Percentiles rank a stretch among this genome's conserved stretches.
Evolutionary conservation across 495 filamentous ascomycete species (phyloP).

Genomic region (Hypoxylon trugodes): DNA sequence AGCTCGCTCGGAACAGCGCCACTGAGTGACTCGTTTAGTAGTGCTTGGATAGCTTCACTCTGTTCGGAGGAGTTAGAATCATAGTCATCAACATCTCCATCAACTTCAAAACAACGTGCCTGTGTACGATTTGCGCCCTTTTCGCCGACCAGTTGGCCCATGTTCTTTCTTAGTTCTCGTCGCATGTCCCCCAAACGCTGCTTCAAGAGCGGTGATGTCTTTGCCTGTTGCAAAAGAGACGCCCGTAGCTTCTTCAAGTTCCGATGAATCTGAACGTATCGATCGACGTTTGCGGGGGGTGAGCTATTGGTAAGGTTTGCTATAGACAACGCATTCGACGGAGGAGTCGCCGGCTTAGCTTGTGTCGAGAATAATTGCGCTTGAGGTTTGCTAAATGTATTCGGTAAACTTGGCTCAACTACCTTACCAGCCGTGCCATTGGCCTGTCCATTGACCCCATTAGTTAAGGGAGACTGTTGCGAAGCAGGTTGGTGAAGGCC

Average conservation of each 20-base stretch:
- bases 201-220: constrained; percentile 60
- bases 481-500: constrained; percentile 9
- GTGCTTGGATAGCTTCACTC: constrained; percentile 55
- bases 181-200: constrained; percentile 76
- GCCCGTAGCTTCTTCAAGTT: constrained; percentile 76
- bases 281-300: constrained; percentile 48
- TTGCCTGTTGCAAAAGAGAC: constrained; percentile 60
- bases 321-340: constrained; percentile 10
- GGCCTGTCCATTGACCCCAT: constrained; percentile 8
- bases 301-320: background rate
- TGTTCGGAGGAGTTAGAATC: too few relatives aligned
- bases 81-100: constrained; percentile 4
- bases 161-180: constrained; percentile 70
- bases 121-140: constrained; percentile 68
- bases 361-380: constrained; percentile 12
- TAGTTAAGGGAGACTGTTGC: constrained; percentile 25
- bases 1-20: constrained; percentile 59
- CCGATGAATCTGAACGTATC: constrained; percentile 74
- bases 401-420: constrained; percentile 18
- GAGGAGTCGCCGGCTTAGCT: background rate
- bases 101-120: constrained; percentile 49
- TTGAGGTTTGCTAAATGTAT: background rate
- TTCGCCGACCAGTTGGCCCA: constrained; percentile 76
- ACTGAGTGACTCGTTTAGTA: constrained; percentile 51
- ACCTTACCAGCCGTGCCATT: constrained; percentile 22